Base-by-base conservation (phyloP, 2,329 filamentous ascomycete genomes). In the Lasiodiplodia citricola region DNA sequence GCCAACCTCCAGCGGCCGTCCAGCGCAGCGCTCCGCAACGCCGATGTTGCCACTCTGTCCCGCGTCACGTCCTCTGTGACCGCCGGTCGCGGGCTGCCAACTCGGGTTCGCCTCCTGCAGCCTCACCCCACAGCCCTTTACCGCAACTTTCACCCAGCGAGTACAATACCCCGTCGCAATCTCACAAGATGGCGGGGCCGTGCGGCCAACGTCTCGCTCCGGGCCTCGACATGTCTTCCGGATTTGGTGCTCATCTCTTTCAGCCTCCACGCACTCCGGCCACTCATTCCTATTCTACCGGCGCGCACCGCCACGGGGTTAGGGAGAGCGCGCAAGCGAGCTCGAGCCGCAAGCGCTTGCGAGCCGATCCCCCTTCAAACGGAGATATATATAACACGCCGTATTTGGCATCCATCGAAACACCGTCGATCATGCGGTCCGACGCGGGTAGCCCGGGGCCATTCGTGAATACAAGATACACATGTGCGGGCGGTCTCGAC, bases 401-500 rank as follows among this genome's bases (percentile, higher is more conserved):
- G 50, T 66, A 66, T 56, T 66, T 51, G 50, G 63, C 63, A 56
- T 41, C 63, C 25, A 56, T 56, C 50, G 63, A 66, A 55, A 56
- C 52, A 10, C 52, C 63, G 52, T 55, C 63, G 50, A 58, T 68
- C 56, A 52, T 68, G 66, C 66, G 67, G 25, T 68, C 71, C 50
- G 70, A 75, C 51, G 71, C 74, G 63, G 76, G 63, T 71, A 82
- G 74, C 67, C 84, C 83, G 18, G 76, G 78, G 35, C 81, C 81
- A 3, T 80, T 85, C 62, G 84, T 85, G 16, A 85, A 86, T 74
- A 84, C 86, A 58, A 80, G 79, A 71, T 87, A 87, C 75, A 76
- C 77, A 23, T 76, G 87, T 4, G 84, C 83, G 44, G 83, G 83
- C 50, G 85, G 85, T 1, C 77, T 85, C 74, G 85, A 87, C 68